Base-by-base conservation (phyloP, 176 grass and related monocot genomes). In the Echinochloa phyllopogon region DNA sequence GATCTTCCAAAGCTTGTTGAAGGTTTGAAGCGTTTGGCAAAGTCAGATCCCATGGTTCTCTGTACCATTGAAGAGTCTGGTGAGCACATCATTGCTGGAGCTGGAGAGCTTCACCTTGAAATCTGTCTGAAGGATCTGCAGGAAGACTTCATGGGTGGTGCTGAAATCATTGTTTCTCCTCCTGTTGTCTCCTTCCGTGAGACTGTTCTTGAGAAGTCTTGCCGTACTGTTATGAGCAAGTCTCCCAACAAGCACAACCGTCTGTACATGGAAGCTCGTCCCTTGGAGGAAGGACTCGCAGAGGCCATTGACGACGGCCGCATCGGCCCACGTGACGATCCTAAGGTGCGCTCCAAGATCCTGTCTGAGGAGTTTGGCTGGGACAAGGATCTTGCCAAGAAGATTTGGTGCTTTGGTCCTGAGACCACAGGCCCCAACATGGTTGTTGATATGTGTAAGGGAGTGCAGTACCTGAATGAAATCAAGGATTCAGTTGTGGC, bases 371-470 rank as follows among this genome's bases (percentile, higher is more conserved):
- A 96, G 65, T 96, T 89, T 49, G 88, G 90, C 10, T 96, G 94
- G 91, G 90, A 96, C 55, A 93, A 95, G 88, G 90, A 95, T 74
- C 93, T 95, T 10, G 90, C 88, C 39, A 95, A 95, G 93, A 95
- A 95, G 70, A 95, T 95, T 12, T 95, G 93, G 93, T 95, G 93
- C 72, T 95, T 95, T 80, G 93, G 92, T 47, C 93, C 90, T 58
- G 93, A 95, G 81, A 92, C 89, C 2, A 91, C 92, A 0, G 92
- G 92, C 15, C 89, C 92, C 0, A 94, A 91, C 70, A 91, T 94
- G 89, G 92, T 91, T 2, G 89, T 94, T 37, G 92, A 94, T 74
- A 94, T 94, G 92, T 94, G 92, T 73, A 91, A 94, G 83, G 86
- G 92, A 91, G 89, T 94, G 38, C 89, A 91, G 69, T 91, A 94